phyloP scores from a whole-genome alignment of 2,329 filamentous ascomycete species.

The Cercospora sojina region DNA sequence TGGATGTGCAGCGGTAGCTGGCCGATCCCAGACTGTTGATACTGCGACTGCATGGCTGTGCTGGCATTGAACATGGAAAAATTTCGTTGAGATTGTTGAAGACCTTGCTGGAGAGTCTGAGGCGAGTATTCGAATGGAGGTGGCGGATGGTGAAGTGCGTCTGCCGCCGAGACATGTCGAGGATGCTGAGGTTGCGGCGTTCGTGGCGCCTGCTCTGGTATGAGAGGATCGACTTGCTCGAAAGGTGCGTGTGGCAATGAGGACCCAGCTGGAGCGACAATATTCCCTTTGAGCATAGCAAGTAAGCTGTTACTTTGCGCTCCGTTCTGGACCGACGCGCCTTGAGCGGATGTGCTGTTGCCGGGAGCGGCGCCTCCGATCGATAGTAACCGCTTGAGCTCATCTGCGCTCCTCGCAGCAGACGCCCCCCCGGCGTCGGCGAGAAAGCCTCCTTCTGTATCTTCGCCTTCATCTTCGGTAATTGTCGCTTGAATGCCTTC shows the following conservation, averaged over 20 bases:
- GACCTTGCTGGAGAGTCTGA: constrained; percentile 38
- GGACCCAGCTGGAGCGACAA: constrained; percentile 18
- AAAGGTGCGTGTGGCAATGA: constrained; percentile 45
- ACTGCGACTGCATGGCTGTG: constrained; percentile 21
- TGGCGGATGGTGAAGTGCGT: constrained; percentile 48
- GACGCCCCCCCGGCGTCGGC: constrained; percentile 19
- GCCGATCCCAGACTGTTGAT: constrained; percentile 26
- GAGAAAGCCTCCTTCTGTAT: constrained; percentile 18
- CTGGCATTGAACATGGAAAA: constrained; percentile 18
- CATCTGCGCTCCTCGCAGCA: constrained; percentile 33
- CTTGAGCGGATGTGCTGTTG: constrained; percentile 35
- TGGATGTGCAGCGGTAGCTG: constrained; percentile 28
- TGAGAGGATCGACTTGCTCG: constrained; percentile 51
- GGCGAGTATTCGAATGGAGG: constrained; percentile 51
- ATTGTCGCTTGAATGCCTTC: constrained; percentile 17
- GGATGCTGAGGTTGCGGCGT: constrained; percentile 56
- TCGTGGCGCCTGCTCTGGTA: constrained; percentile 52
- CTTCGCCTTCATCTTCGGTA: constrained; percentile 26
- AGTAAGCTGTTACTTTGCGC: constrained; percentile 51
- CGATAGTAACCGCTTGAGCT: constrained; percentile 53
- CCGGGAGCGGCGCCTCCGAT: constrained; percentile 35
- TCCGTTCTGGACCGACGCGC: constrained; percentile 26
- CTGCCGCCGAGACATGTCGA: constrained; percentile 46
- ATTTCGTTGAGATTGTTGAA: constrained; percentile 30
- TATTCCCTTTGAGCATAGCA: constrained; percentile 53